Conservation (phyloP, 257 asterid genomes). For the Salvia splendens region DNA sequence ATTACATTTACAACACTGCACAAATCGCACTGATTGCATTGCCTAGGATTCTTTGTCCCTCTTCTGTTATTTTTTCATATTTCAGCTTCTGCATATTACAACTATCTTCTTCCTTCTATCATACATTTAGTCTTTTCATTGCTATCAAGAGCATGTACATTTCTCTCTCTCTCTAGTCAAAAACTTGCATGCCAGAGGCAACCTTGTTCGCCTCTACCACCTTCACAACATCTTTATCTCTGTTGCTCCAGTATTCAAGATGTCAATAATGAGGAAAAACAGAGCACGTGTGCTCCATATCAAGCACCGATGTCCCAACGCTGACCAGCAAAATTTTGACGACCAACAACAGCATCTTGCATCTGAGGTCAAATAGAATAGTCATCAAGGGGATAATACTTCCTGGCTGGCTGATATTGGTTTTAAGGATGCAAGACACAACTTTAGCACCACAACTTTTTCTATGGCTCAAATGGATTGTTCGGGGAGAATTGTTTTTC, state of each 20-base stretch:
- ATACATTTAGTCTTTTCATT: conserved; percentile 15
- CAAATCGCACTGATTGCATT: neutral
- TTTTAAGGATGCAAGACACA: too few relatives aligned
- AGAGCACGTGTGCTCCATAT: neutral
- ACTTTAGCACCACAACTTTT: too few relatives aligned
- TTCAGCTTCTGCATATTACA: conserved; percentile 14
- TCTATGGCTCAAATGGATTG: too few relatives aligned
- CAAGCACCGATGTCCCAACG: conserved; percentile 14
- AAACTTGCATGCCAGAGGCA: neutral
- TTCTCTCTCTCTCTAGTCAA: neutral
- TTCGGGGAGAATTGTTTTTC: neutral
- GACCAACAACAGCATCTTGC: conserved; percentile 23
- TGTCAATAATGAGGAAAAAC: neutral
- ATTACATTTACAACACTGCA: conserved; percentile 30
- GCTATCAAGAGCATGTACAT: neutral
- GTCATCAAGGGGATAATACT: neutral
- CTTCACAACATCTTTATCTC: conserved; percentile 8
- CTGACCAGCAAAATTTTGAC: conserved; percentile 1
- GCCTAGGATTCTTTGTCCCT: conserved; percentile 8
- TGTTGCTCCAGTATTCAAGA: neutral
- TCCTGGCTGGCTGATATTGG: neutral
- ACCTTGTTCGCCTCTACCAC: neutral
- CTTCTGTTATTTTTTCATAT: neutral
- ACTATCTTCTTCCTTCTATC: conserved; percentile 17
- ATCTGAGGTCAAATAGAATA: conserved; percentile 21